Percentiles rank a stretch among this genome's conserved stretches.
phyloP scores from a whole-genome alignment of 441 rosid species.

The Cnidoscolus chayamansa region DNA sequence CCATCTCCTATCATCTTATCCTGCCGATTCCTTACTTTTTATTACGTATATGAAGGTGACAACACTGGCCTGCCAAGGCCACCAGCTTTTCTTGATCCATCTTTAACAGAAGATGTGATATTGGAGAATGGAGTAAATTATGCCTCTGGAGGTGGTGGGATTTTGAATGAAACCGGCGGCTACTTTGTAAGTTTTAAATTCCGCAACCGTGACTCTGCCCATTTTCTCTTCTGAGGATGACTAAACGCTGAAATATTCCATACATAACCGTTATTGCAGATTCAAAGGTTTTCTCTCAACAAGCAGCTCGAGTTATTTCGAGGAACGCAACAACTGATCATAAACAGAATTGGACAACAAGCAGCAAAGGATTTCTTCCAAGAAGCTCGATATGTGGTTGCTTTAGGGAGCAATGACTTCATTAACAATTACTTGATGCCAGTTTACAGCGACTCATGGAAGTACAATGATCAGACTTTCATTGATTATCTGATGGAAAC shows the following conservation, averaged over 20 bases:
- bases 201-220: no score
- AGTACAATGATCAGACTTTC: conserved; percentile 60
- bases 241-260: neutral
- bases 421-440: conserved; percentile 95
- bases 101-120: conserved; percentile 64
- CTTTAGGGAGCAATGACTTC: conserved; percentile 96
- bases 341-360: conserved; percentile 46
- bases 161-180: conserved; percentile 78
- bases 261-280: conserved; percentile 38
- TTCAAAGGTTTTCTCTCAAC: conserved; percentile 66
- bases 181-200: conserved; percentile 53
- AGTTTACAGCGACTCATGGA: conserved; percentile 75
- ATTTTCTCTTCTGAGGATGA: neutral
- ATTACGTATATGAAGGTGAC: conserved; percentile 48
- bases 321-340: conserved; percentile 53
- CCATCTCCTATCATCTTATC: no score
- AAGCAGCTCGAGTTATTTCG: conserved; percentile 73
- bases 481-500: conserved; percentile 66
- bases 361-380: conserved; percentile 58
- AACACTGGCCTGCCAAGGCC: conserved; percentile 75
- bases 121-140: conserved; percentile 77
- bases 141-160: conserved; percentile 95
- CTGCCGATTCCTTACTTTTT: no score
- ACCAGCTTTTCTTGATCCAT: conserved; percentile 71
- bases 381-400: conserved; percentile 66